Evolutionary conservation across 805 yeast genomes (phyloP).

Genomic region (Ogataea glucozyma): DNA sequence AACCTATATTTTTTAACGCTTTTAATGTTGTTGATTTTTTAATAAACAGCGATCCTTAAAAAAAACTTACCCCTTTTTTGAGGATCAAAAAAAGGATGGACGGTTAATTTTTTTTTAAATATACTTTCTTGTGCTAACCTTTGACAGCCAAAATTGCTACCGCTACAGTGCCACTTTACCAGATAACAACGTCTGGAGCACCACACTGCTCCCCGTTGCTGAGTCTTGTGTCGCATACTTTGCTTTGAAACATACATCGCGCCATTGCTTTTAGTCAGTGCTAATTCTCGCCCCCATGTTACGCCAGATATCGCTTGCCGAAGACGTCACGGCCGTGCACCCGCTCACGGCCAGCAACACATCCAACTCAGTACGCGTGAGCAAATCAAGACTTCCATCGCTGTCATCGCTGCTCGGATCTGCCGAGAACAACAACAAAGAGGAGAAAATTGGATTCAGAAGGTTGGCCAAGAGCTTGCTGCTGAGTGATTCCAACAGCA

Average conservation of each 20-base stretch:
- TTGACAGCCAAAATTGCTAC: background rate
- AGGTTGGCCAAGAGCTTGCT: slow-evolving; percentile 29
- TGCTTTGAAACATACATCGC: slow-evolving; percentile 4
- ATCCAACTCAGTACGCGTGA: slow-evolving; percentile 14
- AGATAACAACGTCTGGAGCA: no score
- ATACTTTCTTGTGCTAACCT: background rate
- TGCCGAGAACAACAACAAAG: slow-evolving; percentile 20
- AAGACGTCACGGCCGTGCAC: slow-evolving; percentile 18
- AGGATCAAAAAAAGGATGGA: background rate
- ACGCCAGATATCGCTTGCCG: slow-evolving; percentile 23
- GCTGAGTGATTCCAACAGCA: slow-evolving; percentile 17
- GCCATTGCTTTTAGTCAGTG: background rate
- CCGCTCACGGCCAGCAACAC: slow-evolving; percentile 15
- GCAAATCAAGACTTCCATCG: slow-evolving; percentile 22
- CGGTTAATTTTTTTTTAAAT: background rate
- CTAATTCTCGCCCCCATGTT: slow-evolving; percentile 19
- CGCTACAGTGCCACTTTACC: no score
- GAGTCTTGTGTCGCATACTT: slow-evolving; percentile 6
- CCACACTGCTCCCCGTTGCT: no score
- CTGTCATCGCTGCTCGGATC: slow-evolving; percentile 23
- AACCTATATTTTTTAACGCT: no score
- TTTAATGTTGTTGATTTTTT: no score
- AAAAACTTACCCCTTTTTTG: background rate
- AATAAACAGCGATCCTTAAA: background rate
- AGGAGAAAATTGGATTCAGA: slow-evolving; percentile 28